Percentiles rank a stretch among this genome's conserved stretches.
Evolutionary conservation across 2,329 filamentous ascomycete genomes (phyloP).

Genomic region (Cladophialophora bantiana): DNA sequence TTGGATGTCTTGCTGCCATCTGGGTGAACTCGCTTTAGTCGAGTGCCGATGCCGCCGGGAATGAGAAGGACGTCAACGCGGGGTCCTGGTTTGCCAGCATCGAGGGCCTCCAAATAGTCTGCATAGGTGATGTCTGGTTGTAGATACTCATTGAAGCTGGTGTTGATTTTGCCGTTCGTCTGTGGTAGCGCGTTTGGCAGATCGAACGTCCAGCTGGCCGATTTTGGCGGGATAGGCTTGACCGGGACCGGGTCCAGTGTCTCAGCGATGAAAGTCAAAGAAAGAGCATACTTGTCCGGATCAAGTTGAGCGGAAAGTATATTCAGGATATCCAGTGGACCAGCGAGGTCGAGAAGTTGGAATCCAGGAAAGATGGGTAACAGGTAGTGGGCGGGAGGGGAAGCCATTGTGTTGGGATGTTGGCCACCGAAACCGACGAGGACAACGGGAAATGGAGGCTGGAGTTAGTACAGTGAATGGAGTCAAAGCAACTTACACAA

Average conservation of each 20-base stretch:
- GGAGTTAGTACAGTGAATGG: neutral
- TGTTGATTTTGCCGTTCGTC: slow-evolving; percentile 35
- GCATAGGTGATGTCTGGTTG: slow-evolving; percentile 59
- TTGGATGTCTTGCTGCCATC: slow-evolving; percentile 31
- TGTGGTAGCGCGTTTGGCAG: slow-evolving; percentile 27
- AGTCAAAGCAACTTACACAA: neutral
- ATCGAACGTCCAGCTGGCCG: slow-evolving; percentile 36
- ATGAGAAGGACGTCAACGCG: slow-evolving; percentile 66
- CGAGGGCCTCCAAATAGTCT: slow-evolving; percentile 23
- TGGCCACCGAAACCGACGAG: neutral
- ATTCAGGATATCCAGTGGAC: slow-evolving; percentile 57
- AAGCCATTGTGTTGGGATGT: slow-evolving; percentile 11
- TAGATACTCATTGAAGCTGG: slow-evolving; percentile 47
- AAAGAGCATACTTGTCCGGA: slow-evolving; percentile 39
- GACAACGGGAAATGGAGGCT: neutral
- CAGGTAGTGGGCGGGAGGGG: slow-evolving; percentile 28
- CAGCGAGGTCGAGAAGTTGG: slow-evolving; percentile 53
- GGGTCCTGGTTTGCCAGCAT: slow-evolving; percentile 1
- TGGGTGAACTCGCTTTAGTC: slow-evolving; percentile 37
- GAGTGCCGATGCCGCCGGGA: slow-evolving; percentile 65
- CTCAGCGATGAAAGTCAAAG: slow-evolving; percentile 43
- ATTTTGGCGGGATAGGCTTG: slow-evolving; percentile 32
- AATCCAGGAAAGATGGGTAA: slow-evolving; percentile 50
- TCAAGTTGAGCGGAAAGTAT: slow-evolving; percentile 39
- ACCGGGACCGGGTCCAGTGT: slow-evolving; percentile 46